phyloP scores from a whole-genome alignment of 345 rosid genomes.

The Aquilaria malaccensis region DNA sequence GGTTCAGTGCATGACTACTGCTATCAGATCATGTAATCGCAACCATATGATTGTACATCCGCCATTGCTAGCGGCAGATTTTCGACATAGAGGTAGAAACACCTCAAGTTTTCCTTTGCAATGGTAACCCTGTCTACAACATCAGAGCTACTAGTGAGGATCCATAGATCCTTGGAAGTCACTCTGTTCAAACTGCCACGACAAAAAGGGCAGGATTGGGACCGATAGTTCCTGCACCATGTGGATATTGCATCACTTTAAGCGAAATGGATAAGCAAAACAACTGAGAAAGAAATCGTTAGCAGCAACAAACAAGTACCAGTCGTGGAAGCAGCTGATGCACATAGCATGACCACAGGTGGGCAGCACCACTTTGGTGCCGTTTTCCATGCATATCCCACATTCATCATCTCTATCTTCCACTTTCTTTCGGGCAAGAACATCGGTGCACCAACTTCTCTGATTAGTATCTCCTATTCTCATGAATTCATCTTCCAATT shows the following conservation, averaged over 20 bases:
- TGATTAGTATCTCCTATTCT: conserved; percentile 18
- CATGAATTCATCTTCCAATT: conserved; percentile 37
- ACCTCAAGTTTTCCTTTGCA: conserved; percentile 46
- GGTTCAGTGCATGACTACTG: conserved; percentile 4
- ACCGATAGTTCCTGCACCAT: conserved; percentile 44
- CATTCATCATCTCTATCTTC: conserved; percentile 55
- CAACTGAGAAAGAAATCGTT: background rate
- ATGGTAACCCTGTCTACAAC: conserved; percentile 32
- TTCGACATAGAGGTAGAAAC: conserved; percentile 47
- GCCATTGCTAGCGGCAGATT: conserved; percentile 36
- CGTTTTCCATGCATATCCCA: conserved; percentile 67
- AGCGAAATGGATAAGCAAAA: background rate
- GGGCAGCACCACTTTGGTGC: conserved; percentile 44
- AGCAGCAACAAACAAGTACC: conserved; percentile 25
- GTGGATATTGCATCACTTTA: background rate
- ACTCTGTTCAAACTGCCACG: conserved; percentile 54
- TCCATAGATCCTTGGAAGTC: conserved; percentile 52
- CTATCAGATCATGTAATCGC: conserved; percentile 61
- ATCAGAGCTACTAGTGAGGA: conserved; percentile 34
- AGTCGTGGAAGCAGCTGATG: conserved; percentile 55
- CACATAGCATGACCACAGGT: conserved; percentile 60
- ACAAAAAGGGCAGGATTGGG: conserved; percentile 69
- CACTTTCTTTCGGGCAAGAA: conserved; percentile 17
- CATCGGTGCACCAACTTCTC: conserved; percentile 14
- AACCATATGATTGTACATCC: conserved; percentile 31